phyloP scores from a whole-genome alignment of 345 rosid genomes.

The Rhodomyrtus tomentosa region DNA sequence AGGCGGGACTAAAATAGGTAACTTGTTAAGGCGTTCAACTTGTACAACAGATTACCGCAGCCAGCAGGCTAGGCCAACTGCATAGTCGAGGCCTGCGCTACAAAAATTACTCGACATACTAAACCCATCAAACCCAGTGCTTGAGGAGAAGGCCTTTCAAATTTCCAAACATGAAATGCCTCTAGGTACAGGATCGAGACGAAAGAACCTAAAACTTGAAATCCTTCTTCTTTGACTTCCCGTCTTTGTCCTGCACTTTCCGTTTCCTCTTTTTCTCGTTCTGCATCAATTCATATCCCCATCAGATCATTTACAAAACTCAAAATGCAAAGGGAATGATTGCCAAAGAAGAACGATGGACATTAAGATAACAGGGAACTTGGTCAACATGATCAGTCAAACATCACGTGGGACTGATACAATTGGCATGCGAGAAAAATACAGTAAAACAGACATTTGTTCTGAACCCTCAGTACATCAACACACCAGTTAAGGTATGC shows the following conservation, averaged over 20 bases:
- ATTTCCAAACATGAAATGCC: neutral
- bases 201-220: conserved; percentile 45
- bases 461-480: neutral
- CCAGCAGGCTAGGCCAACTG: neutral
- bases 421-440: neutral
- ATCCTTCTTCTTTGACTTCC: conserved; percentile 90
- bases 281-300: conserved; percentile 21
- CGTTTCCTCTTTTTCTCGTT: conserved; percentile 94
- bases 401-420: neutral
- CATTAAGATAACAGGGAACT: neutral
- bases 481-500: neutral
- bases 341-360: neutral
- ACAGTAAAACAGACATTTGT: neutral
- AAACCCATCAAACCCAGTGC: neutral
- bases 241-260: conserved; percentile 84
- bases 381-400: neutral
- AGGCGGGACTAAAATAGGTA: neutral
- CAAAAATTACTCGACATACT: neutral
- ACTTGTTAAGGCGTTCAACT: neutral
- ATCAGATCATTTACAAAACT: neutral
- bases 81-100: neutral
- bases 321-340: neutral
- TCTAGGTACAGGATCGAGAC: neutral
- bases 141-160: neutral
- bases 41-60: neutral